Evolutionary conservation across 805 yeast species (phyloP).

Genomic region (Teunomyces funiuensis): DNA sequence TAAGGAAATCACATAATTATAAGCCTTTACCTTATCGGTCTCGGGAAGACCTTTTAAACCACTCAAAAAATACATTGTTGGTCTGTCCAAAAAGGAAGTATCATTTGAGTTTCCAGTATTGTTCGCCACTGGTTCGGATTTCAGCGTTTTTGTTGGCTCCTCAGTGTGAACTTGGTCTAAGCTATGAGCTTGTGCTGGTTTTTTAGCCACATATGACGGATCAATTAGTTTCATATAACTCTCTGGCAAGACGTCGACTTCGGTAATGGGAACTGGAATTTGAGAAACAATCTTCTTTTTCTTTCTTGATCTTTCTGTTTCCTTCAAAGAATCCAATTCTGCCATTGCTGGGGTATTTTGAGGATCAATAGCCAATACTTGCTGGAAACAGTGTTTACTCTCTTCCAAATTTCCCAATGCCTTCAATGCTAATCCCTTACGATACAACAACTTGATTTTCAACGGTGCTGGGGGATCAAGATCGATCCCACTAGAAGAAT

Average conservation of each 20-base stretch:
- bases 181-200: not conserved
- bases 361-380: slow-evolving; percentile 44
- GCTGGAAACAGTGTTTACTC: slow-evolving; percentile 29
- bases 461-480: slow-evolving; percentile 30
- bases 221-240: slow-evolving; percentile 17
- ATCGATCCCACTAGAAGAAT: slow-evolving; percentile 50
- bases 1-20: slow-evolving; percentile 35
- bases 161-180: not conserved
- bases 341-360: slow-evolving; percentile 36
- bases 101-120: not conserved
- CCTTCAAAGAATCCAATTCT: slow-evolving; percentile 28
- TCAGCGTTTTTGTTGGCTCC: not conserved
- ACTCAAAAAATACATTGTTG: slow-evolving; percentile 26
- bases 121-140: not conserved
- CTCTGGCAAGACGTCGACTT: slow-evolving; percentile 45
- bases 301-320: slow-evolving; percentile 10
- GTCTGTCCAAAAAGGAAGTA: slow-evolving; percentile 16
- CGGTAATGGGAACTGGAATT: slow-evolving; percentile 32
- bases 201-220: not conserved
- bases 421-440: slow-evolving; percentile 46
- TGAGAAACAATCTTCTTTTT: slow-evolving; percentile 7
- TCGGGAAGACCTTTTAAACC: slow-evolving; percentile 27
- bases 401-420: slow-evolving; percentile 22
- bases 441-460: slow-evolving; percentile 49
- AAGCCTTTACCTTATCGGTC: slow-evolving; percentile 28